Evolutionary conservation across 2,329 filamentous ascomycete species (phyloP), one percentile per base, ranked within the genome.

Genomic region (Trichoderma sp.): DNA sequence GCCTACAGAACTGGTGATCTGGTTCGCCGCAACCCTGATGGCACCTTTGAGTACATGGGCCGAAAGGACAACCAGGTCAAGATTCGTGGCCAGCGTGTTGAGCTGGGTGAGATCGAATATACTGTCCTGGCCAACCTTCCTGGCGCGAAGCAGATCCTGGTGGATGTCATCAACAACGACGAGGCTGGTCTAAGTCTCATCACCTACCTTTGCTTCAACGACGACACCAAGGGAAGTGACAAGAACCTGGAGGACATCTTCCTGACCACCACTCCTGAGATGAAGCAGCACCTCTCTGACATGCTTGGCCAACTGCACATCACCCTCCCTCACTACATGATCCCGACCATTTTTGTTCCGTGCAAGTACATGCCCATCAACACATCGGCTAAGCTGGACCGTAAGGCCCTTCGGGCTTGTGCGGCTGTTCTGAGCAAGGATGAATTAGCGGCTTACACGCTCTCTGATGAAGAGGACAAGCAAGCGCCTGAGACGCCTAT

Each of bases 341-440:
- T 70, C 9, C 69, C 68, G 1, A 63, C 68, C 4, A 21, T 66
- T 21, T 70, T 67, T 44, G 66, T 70, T 41, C 67, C 62, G 5
- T 69, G 67, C 48, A 9, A 6, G 2, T 68, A 63, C 41, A 69
- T 69, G 64, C 69, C 68, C 3, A 24, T 63, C 15, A 69, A 64
- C 17, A 64, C 68, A 3, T 69, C 69, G 4, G 63, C 52, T n/a
- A 70, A 70, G 64, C 44, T 68, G 9, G 67, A 70, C n/a, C 54
- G 68, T 14, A 66, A 63, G 15, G 58, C 39, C 6, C 47, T 55
- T 15, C 47, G 41, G 7, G 30, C 24, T 19, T n/a, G 5, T 10
- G 34, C 51, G 3, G 24, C 21, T 28, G n/a, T 21, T 15, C 21
- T 54, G 4, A 58, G 45, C 19, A 43, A 30, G 19, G 28, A 48